Conservation (phyloP, 345 rosid species). For the Gossypium australe region DNA sequence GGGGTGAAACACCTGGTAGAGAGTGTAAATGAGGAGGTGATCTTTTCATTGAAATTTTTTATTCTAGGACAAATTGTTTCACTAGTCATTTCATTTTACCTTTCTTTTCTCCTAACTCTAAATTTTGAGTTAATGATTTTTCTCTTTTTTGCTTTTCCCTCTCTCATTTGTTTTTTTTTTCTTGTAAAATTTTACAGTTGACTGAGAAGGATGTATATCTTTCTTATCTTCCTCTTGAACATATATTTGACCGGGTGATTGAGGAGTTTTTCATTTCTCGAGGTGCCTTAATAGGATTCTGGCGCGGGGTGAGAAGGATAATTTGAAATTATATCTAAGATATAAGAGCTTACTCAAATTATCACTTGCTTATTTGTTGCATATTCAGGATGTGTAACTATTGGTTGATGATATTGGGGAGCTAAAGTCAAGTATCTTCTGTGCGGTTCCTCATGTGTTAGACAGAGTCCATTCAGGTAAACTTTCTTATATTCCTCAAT, state of each 20-base stretch:
- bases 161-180: background rate
- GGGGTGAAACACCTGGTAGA: slow-evolving; percentile 60
- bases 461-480: slow-evolving; percentile 80
- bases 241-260: slow-evolving; percentile 86
- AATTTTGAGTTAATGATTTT: background rate
- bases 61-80: background rate
- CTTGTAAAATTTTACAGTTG: slow-evolving; percentile 45
- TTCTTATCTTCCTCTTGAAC: slow-evolving; percentile 97
- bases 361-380: slow-evolving; percentile 8
- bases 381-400: slow-evolving; percentile 75
- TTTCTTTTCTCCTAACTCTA: background rate
- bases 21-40: slow-evolving; percentile 64
- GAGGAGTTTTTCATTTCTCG: slow-evolving; percentile 72
- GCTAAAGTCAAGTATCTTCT: slow-evolving; percentile 84
- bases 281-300: slow-evolving; percentile 88
- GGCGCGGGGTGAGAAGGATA: slow-evolving; percentile 78
- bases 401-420: slow-evolving; percentile 83
- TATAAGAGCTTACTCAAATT: slow-evolving; percentile 5
- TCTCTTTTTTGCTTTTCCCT: background rate
- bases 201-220: slow-evolving; percentile 66
- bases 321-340: background rate
- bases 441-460: slow-evolving; percentile 97
- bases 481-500: background rate
- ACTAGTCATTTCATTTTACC: background rate
- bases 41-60: background rate